Percentiles rank a stretch among this genome's conserved stretches.
These are phyloP conservation scores for Byssothecium circinans DNA, from an alignment of 2,329 filamentous ascomycete species.

Conservation along the genomic window DNA sequence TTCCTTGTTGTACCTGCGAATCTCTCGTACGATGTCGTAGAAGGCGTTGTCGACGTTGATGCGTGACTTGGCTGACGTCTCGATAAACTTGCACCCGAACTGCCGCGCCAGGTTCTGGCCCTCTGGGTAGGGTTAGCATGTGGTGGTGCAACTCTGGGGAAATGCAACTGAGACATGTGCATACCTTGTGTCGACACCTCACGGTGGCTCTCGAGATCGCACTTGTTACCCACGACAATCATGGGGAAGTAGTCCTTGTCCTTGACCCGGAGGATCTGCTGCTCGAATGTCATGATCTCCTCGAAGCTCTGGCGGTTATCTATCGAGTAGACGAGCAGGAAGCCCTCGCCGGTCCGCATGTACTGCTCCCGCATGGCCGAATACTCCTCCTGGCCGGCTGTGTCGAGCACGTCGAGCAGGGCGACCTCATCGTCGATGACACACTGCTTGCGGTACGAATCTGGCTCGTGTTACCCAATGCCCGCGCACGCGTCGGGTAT, in stretches of 20 bases:
- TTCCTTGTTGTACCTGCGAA: slow-evolving; percentile 97
- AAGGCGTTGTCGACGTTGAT: slow-evolving; percentile 99
- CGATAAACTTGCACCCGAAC: slow-evolving; percentile 98
- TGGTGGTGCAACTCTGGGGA: neutral
- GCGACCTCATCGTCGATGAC: slow-evolving; percentile 98
- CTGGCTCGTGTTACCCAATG: slow-evolving; percentile 53
- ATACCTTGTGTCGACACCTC: slow-evolving; percentile 90
- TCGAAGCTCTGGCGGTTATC: slow-evolving; percentile 96
- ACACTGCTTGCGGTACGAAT: slow-evolving; percentile 99
- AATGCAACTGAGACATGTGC: slow-evolving; percentile 36
- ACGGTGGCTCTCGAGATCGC: slow-evolving; percentile 91
- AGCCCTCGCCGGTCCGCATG: slow-evolving; percentile 98
- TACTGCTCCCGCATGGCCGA: slow-evolving; percentile 99
- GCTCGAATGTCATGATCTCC: slow-evolving; percentile 97
- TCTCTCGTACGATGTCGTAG: slow-evolving; percentile 97
- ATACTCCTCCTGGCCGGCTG: slow-evolving; percentile 98
- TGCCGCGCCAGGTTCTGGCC: slow-evolving; percentile 81
- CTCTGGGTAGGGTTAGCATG: slow-evolving; percentile 60
- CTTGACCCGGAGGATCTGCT: slow-evolving; percentile 97
- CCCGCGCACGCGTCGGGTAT: slow-evolving; percentile 1
- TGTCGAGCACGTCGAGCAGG: slow-evolving; percentile 95
- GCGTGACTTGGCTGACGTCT: slow-evolving; percentile 96
- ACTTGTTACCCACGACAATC: slow-evolving; percentile 99
- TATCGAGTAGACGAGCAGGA: slow-evolving; percentile 97
- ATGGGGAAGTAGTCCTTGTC: slow-evolving; percentile 99